phyloP scores from a whole-genome alignment of 2,329 filamentous ascomycete species.

The Rhynchosporium agropyri region DNA sequence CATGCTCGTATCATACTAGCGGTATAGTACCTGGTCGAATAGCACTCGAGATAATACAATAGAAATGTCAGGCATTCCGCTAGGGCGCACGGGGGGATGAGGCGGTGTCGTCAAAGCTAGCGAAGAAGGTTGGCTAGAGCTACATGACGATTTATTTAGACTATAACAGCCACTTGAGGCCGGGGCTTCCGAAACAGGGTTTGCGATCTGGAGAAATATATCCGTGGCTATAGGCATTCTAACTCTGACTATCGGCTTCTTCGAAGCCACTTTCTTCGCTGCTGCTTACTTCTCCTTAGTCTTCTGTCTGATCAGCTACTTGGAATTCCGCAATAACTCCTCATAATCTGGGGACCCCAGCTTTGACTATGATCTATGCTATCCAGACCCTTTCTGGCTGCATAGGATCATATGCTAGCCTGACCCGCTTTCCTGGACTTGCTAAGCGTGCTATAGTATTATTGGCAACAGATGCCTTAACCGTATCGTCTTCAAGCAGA shows the following conservation, averaged over 20 bases:
- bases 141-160: too few species aligned
- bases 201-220: too few species aligned
- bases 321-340: neutral
- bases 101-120: too few species aligned
- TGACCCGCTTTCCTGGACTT: conserved; percentile 31
- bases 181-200: too few species aligned
- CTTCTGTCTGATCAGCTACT: neutral
- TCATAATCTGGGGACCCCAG: neutral
- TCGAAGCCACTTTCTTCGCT: conserved; percentile 5
- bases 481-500: conserved; percentile 66
- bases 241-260: neutral
- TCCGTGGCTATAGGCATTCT: too few species aligned
- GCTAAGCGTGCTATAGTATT: conserved; percentile 19
- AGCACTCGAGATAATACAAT: too few species aligned
- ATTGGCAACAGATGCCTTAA: conserved; percentile 43
- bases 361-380: neutral
- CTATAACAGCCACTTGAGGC: too few species aligned
- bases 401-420: conserved; percentile 2
- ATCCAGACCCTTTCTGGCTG: neutral
- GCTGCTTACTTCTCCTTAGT: neutral
- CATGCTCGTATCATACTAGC: too few species aligned
- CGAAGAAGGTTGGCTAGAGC: too few species aligned
- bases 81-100: too few species aligned
- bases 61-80: too few species aligned
- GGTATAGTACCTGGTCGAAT: too few species aligned